phyloP scores from a whole-genome alignment of 192 early-diverging fungal genomes.

The Coemansia nantahalensis region DNA sequence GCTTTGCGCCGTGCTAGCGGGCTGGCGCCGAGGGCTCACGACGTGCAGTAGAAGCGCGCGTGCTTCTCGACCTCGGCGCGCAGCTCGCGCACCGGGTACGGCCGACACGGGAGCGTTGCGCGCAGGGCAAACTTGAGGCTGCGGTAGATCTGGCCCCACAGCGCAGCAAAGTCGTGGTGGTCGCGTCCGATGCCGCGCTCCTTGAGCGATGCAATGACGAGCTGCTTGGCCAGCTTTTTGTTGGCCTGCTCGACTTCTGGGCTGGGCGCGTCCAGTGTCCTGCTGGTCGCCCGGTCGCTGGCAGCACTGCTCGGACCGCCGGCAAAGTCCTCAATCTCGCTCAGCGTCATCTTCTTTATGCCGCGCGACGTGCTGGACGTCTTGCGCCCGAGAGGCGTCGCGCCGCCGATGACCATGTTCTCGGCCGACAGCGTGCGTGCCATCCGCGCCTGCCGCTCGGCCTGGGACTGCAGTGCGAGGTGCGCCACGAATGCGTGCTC shows the following conservation, averaged over 20 bases:
- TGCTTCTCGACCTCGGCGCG: conserved; percentile 45
- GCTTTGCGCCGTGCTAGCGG: too few relatives aligned
- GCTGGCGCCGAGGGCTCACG: too few relatives aligned
- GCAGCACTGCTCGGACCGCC: conserved; percentile 2
- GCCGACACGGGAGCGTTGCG: conserved; percentile 7
- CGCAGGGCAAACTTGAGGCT: conserved; percentile 53
- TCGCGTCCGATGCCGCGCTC: conserved; percentile 34
- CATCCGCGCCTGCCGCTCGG: conserved; percentile 22
- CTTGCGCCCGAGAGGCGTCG: not conserved
- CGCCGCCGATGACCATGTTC: conserved; percentile 9
- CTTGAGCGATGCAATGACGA: conserved; percentile 48
- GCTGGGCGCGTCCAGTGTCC: not conserved
- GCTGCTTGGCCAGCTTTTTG: conserved; percentile 48
- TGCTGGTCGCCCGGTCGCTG: not conserved
- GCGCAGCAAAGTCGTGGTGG: conserved; percentile 44
- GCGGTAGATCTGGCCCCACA: conserved; percentile 53
- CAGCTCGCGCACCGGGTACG: conserved; percentile 22
- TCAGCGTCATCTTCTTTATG: conserved; percentile 33
- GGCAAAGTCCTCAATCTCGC: conserved; percentile 36
- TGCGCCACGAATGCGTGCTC: conserved; percentile 29
- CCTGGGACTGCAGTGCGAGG: conserved; percentile 15
- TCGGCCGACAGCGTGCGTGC: conserved; percentile 39
- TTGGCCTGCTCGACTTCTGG: conserved; percentile 27
- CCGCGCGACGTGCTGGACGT: conserved; percentile 8
- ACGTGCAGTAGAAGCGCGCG: conserved; percentile 31